phyloP scores from a whole-genome alignment of 2,329 filamentous ascomycete genomes.

The Stachybotrys echinatus region DNA sequence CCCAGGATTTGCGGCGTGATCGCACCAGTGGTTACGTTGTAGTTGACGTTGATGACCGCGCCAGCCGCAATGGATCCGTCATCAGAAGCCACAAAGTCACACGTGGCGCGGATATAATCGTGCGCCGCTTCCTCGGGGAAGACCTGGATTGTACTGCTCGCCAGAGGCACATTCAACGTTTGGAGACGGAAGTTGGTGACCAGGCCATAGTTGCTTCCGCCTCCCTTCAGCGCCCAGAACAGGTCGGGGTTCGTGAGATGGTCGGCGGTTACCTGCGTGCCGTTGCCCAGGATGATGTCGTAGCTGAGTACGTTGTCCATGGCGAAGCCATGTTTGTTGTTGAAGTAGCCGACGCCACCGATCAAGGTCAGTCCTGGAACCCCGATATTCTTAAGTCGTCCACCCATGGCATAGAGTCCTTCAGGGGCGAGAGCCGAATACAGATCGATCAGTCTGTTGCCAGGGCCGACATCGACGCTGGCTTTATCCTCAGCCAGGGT shows the following conservation, averaged over 20 bases:
- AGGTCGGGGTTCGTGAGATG: conserved; percentile 28
- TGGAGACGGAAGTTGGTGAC: conserved; percentile 30
- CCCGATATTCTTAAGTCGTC: conserved; percentile 20
- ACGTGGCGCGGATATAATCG: conserved; percentile 21
- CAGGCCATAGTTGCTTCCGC: conserved; percentile 45
- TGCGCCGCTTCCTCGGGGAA: conserved; percentile 18
- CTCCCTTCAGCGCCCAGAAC: conserved; percentile 44
- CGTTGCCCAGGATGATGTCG: conserved; percentile 16
- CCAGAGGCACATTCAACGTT: conserved; percentile 11
- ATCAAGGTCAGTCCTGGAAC: conserved; percentile 20
- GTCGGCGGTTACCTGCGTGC: conserved; percentile 11
- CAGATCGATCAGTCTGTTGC: conserved; percentile 19
- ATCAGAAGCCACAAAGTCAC: conserved; percentile 15
- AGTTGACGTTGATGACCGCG: conserved; percentile 22
- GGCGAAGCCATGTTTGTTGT: conserved; percentile 18
- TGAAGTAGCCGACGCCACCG: conserved; percentile 21
- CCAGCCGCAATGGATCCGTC: conserved; percentile 21
- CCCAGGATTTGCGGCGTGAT: conserved; percentile 20
- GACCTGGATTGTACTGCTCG: conserved; percentile 26
- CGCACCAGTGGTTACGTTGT: conserved; percentile 19
- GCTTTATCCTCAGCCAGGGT: neutral
- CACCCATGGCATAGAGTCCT: conserved; percentile 18
- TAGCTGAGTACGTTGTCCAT: conserved; percentile 18
- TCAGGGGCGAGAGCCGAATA: conserved; percentile 15
- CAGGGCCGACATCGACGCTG: conserved; percentile 12